Percentiles rank a stretch among this genome's conserved stretches.
phyloP scores from a whole-genome alignment of 768 basidiomycete genomes.

The Lyophyllum atratum region DNA sequence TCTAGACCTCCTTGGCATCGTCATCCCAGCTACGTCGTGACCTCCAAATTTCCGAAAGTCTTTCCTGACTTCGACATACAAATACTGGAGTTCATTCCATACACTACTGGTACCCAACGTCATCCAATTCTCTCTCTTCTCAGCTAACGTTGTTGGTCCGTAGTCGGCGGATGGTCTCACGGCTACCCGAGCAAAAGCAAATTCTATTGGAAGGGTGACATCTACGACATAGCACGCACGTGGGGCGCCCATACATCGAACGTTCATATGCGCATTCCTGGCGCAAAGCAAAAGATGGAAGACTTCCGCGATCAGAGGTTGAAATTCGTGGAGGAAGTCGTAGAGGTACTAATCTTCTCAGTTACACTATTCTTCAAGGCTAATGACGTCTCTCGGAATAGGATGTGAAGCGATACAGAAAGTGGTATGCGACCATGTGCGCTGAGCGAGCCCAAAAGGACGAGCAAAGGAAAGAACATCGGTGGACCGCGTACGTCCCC shows the following conservation, averaged over 20 bases:
- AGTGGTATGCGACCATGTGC: neutral
- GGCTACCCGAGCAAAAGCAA: conserved; percentile 25
- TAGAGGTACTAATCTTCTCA: neutral
- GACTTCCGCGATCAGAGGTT: conserved; percentile 2
- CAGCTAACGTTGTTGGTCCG: conserved; percentile 10
- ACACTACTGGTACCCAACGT: conserved; percentile 29
- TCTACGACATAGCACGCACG: conserved; percentile 21
- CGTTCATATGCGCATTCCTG: conserved; percentile 10
- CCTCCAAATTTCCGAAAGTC: conserved; percentile 19
- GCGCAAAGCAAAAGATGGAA: conserved; percentile 26
- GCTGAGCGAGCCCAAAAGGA: neutral
- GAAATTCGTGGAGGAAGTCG: neutral
- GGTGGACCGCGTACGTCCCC: neutral
- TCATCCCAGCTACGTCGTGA: conserved; percentile 25
- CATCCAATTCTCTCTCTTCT: neutral
- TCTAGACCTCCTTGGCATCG: neutral
- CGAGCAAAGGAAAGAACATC: neutral
- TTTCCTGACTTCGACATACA: conserved; percentile 28
- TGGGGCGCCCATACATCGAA: conserved; percentile 18
- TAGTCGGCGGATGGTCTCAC: conserved; percentile 30
- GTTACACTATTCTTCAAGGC: neutral
- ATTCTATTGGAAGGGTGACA: conserved; percentile 36
- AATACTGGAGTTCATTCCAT: conserved; percentile 29
- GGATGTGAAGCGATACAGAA: neutral
- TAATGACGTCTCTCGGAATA: neutral